phyloP scores from a whole-genome alignment of 139 green algal genomes.

The Raphidocelis subcapitata region DNA sequence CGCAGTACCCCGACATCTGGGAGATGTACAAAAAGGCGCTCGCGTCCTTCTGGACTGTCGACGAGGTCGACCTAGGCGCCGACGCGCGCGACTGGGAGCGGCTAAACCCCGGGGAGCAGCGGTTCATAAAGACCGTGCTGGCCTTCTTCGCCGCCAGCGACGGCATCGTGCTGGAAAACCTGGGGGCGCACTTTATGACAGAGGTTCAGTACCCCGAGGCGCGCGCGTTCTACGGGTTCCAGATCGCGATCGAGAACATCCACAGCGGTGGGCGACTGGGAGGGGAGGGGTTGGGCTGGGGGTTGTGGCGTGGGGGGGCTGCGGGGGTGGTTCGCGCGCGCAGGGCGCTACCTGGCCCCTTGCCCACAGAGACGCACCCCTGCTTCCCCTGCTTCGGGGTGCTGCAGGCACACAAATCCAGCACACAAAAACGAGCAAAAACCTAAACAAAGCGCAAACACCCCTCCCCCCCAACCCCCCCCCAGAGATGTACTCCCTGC shows the following conservation, averaged over 20 bases:
- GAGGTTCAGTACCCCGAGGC: conserved; percentile 76
- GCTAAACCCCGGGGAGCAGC: conserved; percentile 74
- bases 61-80: conserved; percentile 83
- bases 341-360: not conserved
- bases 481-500: conserved; percentile 97
- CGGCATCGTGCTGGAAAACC: conserved; percentile 98
- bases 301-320: too few species aligned
- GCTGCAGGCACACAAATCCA: too few species aligned
- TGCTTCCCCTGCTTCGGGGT: too few species aligned
- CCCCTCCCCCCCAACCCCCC: conserved; percentile 20
- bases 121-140: conserved; percentile 96
- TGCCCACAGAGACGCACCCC: not conserved
- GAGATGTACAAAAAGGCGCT: conserved; percentile 97
- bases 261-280: conserved; percentile 63
- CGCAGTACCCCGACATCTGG: conserved; percentile 80
- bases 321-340: too few species aligned
- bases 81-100: conserved; percentile 91
- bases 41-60: conserved; percentile 93
- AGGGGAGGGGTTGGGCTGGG: conserved; percentile 24
- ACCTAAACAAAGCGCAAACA: not conserved
- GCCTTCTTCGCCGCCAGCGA: conserved; percentile 98
- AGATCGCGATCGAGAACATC: conserved; percentile 99
- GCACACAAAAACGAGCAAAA: too few species aligned
- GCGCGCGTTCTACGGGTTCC: conserved; percentile 96
- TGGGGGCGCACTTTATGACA: conserved; percentile 93